Conservation (phyloP, 495 filamentous ascomycete species). For the Lophiostoma macrostomum region DNA sequence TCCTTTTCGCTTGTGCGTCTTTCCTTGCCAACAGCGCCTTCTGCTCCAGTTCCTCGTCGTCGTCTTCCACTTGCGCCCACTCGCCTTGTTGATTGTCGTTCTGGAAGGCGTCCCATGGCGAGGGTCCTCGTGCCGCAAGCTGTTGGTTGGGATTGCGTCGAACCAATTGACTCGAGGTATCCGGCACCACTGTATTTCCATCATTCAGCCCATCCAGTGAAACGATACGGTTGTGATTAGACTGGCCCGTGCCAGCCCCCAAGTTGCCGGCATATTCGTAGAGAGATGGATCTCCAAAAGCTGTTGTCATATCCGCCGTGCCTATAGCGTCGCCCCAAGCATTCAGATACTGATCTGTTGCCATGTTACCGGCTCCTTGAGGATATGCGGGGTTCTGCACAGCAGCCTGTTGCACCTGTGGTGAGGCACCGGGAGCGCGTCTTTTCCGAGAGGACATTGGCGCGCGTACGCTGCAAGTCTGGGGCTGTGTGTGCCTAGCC, state of each 20-base stretch:
- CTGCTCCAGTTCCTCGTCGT: constrained; percentile 71
- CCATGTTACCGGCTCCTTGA: constrained; percentile 7
- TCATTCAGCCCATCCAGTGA: constrained; percentile 24
- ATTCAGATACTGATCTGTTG: constrained; percentile 14
- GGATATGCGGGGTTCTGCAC: constrained; percentile 5
- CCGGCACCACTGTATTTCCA: not conserved
- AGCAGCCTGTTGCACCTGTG: constrained; percentile 16
- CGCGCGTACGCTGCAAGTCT: no score
- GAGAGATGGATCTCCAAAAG: constrained; percentile 19
- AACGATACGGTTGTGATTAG: constrained; percentile 23
- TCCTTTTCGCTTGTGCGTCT: constrained; percentile 79
- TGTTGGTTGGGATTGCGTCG: constrained; percentile 32
- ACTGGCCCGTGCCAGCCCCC: not conserved
- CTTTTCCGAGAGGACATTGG: constrained; percentile 29
- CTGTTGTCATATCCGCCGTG: constrained; percentile 1
- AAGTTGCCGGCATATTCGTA: constrained; percentile 18
- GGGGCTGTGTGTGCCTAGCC: no score
- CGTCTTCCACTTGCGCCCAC: constrained; percentile 51
- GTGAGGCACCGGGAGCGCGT: constrained; percentile 32
- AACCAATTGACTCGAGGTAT: constrained; percentile 27
- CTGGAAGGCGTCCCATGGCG: constrained; percentile 21
- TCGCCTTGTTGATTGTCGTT: constrained; percentile 1
- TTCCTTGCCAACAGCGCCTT: constrained; percentile 72
- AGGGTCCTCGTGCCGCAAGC: constrained; percentile 24
- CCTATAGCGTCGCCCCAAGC: constrained; percentile 21